A percentile compares a stretch with the other conserved stretches of the same genome.
Evolutionary conservation across 139 green algal species (phyloP).

Genomic region (Yamagishiella unicocca): DNA sequence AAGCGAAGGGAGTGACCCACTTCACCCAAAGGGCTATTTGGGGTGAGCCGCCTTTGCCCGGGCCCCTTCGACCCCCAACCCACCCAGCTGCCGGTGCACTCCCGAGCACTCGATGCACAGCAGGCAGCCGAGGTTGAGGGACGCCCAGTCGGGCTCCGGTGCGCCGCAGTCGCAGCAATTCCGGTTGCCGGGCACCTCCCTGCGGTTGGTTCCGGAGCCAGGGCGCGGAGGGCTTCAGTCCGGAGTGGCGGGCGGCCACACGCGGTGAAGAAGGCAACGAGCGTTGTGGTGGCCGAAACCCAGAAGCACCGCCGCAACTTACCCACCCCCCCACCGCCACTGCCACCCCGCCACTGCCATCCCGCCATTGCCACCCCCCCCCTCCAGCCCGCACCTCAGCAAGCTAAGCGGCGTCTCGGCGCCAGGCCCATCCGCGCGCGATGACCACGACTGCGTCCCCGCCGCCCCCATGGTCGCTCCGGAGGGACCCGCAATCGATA

Average conservation of each 20-base stretch:
- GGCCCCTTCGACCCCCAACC: background rate
- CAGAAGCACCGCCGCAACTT: too few species aligned
- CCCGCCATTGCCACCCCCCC: too few species aligned
- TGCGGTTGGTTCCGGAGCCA: background rate
- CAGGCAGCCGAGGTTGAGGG: constrained; percentile 89
- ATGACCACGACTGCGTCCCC: background rate
- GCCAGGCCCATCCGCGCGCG: background rate
- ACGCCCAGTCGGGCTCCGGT: constrained; percentile 89
- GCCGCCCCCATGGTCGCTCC: background rate
- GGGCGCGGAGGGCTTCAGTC: too few species aligned
- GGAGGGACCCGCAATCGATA: background rate
- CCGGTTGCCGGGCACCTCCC: constrained; percentile 75
- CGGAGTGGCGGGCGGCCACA: too few species aligned
- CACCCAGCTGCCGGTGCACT: constrained; percentile 89
- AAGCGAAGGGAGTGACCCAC: constrained; percentile 62
- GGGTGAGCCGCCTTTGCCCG: too few species aligned
- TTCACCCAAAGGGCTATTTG: too few species aligned
- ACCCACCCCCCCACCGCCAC: too few species aligned
- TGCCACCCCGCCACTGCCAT: too few species aligned
- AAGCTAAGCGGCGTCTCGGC: background rate
- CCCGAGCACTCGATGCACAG: constrained; percentile 95
- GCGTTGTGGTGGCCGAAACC: too few species aligned
- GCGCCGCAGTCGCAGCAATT: constrained; percentile 89
- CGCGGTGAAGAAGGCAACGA: too few species aligned
- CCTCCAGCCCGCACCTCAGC: background rate